Evolutionary conservation across 2,329 filamentous ascomycete species (phyloP).

Genomic region (Parascedosporium putredinis): DNA sequence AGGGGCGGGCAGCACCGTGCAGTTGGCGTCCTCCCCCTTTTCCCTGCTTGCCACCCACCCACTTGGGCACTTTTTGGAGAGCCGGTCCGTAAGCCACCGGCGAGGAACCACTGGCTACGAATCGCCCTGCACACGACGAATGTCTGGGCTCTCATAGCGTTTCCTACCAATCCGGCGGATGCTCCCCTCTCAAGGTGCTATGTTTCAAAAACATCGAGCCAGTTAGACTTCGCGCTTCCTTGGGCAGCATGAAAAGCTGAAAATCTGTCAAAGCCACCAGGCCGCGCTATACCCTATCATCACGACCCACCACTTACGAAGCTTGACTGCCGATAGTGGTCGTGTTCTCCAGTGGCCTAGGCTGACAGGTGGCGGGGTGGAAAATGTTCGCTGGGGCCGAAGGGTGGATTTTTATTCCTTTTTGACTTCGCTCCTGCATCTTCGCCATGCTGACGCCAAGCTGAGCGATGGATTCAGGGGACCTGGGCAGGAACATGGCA

Average conservation of each 20-base stretch:
- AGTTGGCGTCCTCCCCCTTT: slow-evolving; percentile 2
- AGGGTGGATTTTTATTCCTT: too few species aligned
- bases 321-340: background rate
- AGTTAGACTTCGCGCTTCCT: slow-evolving; percentile 5
- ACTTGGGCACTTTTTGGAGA: background rate
- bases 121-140: background rate
- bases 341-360: background rate
- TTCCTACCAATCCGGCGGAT: background rate
- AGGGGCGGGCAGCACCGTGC: background rate
- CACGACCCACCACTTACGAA: background rate
- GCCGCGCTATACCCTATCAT: background rate
- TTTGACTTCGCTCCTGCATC: background rate
- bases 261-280: background rate
- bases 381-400: too few species aligned
- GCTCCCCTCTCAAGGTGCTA: slow-evolving; percentile 10
- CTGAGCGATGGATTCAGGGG: background rate
- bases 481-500: background rate
- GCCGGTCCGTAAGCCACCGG: background rate
- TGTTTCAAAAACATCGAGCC: slow-evolving; percentile 14
- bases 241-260: slow-evolving; percentile 1
- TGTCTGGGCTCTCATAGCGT: background rate
- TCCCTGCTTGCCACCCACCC: background rate
- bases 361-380: background rate
- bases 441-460: background rate
- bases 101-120: background rate